A percentile compares a stretch with the other conserved stretches of the same genome.
These are phyloP conservation scores for Ogataea polymorpha DNA, from an alignment of 805 yeast genomes.

Conservation along the genomic window DNA sequence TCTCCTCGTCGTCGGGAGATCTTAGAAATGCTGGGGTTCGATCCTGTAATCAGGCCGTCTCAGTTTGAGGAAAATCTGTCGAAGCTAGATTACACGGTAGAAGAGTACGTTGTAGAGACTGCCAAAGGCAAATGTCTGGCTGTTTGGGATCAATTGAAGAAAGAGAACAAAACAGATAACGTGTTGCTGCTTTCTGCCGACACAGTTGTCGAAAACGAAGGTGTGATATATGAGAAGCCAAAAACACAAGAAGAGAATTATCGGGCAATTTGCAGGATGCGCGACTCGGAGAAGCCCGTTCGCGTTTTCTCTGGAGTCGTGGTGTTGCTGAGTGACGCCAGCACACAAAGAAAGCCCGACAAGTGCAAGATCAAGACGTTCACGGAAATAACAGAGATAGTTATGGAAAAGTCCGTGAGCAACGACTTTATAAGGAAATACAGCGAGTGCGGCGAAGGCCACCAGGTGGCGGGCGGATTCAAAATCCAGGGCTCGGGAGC, in stretches of 20 bases:
- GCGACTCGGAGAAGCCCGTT: slow-evolving; percentile 44
- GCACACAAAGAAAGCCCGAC: slow-evolving; percentile 4
- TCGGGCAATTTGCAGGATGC: slow-evolving; percentile 43
- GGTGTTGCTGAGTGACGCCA: slow-evolving; percentile 31
- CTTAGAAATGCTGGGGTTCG: slow-evolving; percentile 55
- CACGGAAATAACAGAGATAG: slow-evolving; percentile 28
- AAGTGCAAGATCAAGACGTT: slow-evolving; percentile 21
- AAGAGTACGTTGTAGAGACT: slow-evolving; percentile 67
- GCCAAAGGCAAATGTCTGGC: slow-evolving; percentile 63
- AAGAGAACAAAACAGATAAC: slow-evolving; percentile 8
- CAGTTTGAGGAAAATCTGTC: slow-evolving; percentile 73
- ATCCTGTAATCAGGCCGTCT: slow-evolving; percentile 52
- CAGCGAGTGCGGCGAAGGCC: slow-evolving; percentile 69
- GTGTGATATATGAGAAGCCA: slow-evolving; percentile 78
- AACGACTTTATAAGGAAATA: slow-evolving; percentile 60
- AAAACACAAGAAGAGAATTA: slow-evolving; percentile 48
- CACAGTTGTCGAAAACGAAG: slow-evolving; percentile 64
- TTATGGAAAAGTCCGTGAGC: slow-evolving; percentile 43
- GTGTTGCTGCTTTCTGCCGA: slow-evolving; percentile 63
- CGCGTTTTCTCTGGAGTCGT: slow-evolving; percentile 55
- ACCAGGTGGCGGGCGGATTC: slow-evolving; percentile 89
- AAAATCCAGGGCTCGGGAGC: slow-evolving; percentile 75
- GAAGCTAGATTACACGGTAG: slow-evolving; percentile 46
- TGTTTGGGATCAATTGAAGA: slow-evolving; percentile 46
- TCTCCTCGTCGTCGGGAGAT: slow-evolving; percentile 81